Percentiles rank a stretch among this genome's conserved stretches.
These are phyloP conservation scores for Gnomoniopsis smithogilvyi DNA, from an alignment of 2,329 filamentous ascomycete genomes.

Conservation along the genomic window DNA sequence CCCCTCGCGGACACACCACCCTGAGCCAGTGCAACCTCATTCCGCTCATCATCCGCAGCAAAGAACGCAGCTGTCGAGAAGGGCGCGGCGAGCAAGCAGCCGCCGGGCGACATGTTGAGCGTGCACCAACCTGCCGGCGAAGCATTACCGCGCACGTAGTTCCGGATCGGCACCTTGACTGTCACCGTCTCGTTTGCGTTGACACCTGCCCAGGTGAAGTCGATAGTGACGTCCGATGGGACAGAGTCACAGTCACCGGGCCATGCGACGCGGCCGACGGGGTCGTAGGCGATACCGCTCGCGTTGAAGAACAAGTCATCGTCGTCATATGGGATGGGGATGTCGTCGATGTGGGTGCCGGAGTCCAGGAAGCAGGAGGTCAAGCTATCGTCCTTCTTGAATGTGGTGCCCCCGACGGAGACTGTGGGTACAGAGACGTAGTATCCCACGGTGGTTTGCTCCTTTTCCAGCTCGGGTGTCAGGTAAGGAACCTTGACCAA, in stretches of 20 bases:
- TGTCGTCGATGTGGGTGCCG: conserved; percentile 25
- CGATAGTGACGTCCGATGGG: conserved; percentile 24
- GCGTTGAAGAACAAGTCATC: conserved; percentile 20
- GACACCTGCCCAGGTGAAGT: conserved; percentile 24
- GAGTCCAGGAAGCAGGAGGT: conserved; percentile 30
- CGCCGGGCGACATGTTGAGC: conserved; percentile 25
- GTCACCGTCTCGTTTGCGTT: conserved; percentile 22
- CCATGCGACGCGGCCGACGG: conserved; percentile 22
- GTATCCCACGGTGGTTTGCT: conserved; percentile 17
- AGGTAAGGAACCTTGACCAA: conserved; percentile 26
- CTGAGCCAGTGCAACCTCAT: conserved; percentile 30
- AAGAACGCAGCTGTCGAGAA: conserved; percentile 30
- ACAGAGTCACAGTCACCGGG: conserved; percentile 28
- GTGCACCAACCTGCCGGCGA: conserved; percentile 22
- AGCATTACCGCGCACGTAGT: conserved; percentile 26
- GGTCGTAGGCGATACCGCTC: conserved; percentile 18
- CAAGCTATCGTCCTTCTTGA: conserved; percentile 12
- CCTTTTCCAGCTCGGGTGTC: neutral
- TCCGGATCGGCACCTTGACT: conserved; percentile 28
- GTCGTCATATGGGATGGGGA: conserved; percentile 18
- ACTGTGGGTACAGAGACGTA: conserved; percentile 23
- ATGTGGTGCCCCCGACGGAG: conserved; percentile 20
- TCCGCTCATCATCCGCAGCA: conserved; percentile 29
- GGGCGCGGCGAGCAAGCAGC: conserved; percentile 29
- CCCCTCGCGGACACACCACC: conserved; percentile 28